Evolutionary conservation across 129 eudicot species (phyloP).

Genomic region (Chrysanthemum seticuspe): DNA sequence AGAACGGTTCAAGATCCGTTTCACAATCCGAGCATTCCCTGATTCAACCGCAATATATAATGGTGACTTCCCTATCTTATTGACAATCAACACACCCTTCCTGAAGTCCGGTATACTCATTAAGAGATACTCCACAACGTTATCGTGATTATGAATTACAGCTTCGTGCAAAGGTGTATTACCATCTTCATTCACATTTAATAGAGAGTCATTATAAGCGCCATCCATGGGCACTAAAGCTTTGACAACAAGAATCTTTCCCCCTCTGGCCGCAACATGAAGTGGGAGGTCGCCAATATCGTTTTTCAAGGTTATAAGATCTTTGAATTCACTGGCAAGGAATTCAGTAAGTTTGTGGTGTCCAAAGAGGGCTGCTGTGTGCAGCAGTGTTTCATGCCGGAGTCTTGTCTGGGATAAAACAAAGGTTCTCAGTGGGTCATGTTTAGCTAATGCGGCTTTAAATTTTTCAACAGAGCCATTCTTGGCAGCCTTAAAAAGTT

Average conservation of each 20-base stretch:
- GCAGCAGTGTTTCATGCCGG: conserved; percentile 25
- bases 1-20: conserved; percentile 3
- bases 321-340: not conserved
- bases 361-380: conserved; percentile 19
- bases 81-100: conserved; percentile 9
- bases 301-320: conserved; percentile 22
- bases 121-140: conserved; percentile 3
- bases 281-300: conserved; percentile 33
- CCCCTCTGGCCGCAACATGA: conserved; percentile 42
- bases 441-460: not conserved
- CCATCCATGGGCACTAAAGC: not conserved
- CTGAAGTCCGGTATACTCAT: not conserved
- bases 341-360: not conserved
- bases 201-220: not conserved
- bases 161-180: conserved; percentile 54
- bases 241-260: conserved; percentile 8
- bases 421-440: not conserved
- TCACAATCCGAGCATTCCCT: conserved; percentile 18
- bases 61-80: conserved; percentile 32
- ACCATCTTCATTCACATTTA: conserved; percentile 20
- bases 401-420: conserved; percentile 3
- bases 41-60: conserved; percentile 31
- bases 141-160: conserved; percentile 6
- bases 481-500: conserved; percentile 16
- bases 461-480: not conserved